Conservation (phyloP, 176 grass and related monocot genomes). For the Aegilops speltoides region DNA sequence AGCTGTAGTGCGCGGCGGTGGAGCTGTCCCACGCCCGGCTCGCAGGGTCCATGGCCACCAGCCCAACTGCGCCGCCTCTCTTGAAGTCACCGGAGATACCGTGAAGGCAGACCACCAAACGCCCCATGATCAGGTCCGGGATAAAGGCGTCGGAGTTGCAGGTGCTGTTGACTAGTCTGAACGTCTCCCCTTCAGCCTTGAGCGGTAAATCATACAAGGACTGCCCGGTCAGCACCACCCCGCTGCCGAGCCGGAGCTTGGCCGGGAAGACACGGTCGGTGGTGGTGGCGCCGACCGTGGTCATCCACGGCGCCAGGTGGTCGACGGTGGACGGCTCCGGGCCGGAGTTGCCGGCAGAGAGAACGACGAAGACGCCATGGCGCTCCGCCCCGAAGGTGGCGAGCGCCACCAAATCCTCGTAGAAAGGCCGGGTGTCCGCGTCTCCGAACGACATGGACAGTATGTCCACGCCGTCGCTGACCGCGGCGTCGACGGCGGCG, state of each 20-base stretch:
- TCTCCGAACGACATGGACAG: no score
- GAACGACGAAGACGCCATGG: no score
- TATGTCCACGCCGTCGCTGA: conserved; percentile 33
- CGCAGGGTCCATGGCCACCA: no score
- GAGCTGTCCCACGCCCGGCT: not conserved
- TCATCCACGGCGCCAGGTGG: conserved; percentile 35
- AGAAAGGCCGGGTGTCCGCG: no score
- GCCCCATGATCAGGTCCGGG: no score
- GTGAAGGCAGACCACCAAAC: no score
- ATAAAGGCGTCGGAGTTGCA: not conserved
- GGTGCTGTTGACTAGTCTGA: not conserved
- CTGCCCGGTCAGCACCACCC: not conserved
- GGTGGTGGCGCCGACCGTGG: conserved; percentile 16
- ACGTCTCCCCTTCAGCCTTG: no score
- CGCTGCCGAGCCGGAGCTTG: not conserved
- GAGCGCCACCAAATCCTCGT: no score
- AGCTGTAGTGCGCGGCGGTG: not conserved
- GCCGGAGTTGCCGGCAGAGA: no score
- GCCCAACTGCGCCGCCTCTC: no score
- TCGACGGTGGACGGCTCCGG: not conserved
- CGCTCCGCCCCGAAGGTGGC: no score
- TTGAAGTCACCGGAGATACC: no score
- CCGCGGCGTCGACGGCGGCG: conserved; percentile 21
- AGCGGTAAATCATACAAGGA: not conserved
- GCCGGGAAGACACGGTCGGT: conserved; percentile 24